These are phyloP conservation scores for Aphanomyces astaci DNA, from an alignment of 352 stramenopile species.

Conservation along the genomic window DNA sequence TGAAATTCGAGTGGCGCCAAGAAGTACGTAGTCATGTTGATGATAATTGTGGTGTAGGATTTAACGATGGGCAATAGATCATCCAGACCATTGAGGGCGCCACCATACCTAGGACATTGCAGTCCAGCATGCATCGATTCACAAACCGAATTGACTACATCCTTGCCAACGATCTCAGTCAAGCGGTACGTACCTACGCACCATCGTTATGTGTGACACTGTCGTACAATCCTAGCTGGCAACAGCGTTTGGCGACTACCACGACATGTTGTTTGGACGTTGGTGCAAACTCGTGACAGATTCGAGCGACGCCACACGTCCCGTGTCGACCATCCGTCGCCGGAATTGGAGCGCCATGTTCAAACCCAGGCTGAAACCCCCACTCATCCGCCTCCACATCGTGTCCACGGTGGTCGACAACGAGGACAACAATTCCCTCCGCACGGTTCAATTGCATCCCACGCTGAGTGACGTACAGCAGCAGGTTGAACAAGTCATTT, in stretches of 20 bases:
- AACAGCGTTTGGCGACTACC: background rate
- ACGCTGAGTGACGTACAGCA: constrained; percentile 1
- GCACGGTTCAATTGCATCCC: background rate
- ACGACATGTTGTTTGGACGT: background rate
- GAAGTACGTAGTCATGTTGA: background rate
- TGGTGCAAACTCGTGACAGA: background rate
- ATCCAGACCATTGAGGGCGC: constrained; percentile 15
- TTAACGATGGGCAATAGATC: background rate
- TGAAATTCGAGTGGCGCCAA: constrained; percentile 11
- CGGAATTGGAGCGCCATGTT: background rate
- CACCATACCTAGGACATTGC: background rate
- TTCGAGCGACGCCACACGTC: background rate
- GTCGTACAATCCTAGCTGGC: background rate
- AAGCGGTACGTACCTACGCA: background rate
- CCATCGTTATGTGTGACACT: background rate
- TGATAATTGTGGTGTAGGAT: background rate
- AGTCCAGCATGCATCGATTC: background rate
- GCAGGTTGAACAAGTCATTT: background rate
- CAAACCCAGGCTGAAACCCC: constrained; percentile 8
- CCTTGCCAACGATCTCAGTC: background rate
- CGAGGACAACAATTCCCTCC: background rate
- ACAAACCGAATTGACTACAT: constrained; percentile 16
- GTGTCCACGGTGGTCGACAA: background rate
- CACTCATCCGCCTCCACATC: background rate
- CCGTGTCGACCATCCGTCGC: constrained; percentile 4